These are phyloP conservation scores for Pichia exigua DNA, from an alignment of 805 yeast genomes.

Conservation along the genomic window DNA sequence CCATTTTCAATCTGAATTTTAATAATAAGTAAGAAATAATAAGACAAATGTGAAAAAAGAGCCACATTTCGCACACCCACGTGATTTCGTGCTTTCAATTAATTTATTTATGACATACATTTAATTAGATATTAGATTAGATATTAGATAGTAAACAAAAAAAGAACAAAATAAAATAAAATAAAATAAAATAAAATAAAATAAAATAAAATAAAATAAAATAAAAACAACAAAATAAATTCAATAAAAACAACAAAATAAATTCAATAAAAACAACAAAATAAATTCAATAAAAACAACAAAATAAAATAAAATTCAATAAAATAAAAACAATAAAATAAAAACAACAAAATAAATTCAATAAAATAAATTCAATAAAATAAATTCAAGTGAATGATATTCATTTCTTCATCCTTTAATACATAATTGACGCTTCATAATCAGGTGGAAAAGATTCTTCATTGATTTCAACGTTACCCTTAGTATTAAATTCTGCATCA, in stretches of 20 bases:
- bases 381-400: background rate
- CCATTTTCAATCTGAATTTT: no score
- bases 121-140: background rate
- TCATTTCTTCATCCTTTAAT: background rate
- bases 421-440: conserved; percentile 39
- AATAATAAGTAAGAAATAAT: no score
- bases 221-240: no score
- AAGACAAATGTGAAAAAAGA: background rate
- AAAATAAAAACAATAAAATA: background rate
- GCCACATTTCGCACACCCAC: background rate
- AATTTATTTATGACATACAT: no score
- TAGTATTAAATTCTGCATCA: conserved; percentile 50
- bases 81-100: background rate
- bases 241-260: background rate
- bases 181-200: no score
- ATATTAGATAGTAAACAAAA: background rate
- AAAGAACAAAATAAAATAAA: background rate
- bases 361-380: background rate
- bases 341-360: no score
- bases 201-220: background rate
- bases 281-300: no score
- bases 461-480: conserved; percentile 43
- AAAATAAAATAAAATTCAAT: background rate
- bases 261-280: background rate
- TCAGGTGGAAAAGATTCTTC: conserved; percentile 58